These are phyloP conservation scores for Calophaca sinica DNA, from an alignment of 306 rosid species.

Conservation along the genomic window DNA sequence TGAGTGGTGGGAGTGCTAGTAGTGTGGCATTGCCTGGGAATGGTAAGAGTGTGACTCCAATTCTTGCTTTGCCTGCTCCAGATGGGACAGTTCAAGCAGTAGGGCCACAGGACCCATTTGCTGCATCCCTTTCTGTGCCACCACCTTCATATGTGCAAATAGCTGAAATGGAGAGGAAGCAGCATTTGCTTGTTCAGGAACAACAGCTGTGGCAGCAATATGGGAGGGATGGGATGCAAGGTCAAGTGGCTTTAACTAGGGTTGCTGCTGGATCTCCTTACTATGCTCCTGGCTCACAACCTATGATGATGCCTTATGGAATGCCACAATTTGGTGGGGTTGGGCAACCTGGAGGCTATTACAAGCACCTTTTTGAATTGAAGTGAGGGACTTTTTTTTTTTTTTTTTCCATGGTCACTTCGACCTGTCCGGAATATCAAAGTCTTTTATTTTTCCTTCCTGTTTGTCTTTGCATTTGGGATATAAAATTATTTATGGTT, in stretches of 20 bases:
- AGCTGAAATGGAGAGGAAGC: conserved; percentile 90
- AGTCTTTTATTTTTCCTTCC: background rate
- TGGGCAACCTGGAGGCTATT: conserved; percentile 71
- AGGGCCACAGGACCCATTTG: conserved; percentile 83
- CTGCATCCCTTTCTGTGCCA: conserved; percentile 77
- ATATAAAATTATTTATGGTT: background rate
- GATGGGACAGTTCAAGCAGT: conserved; percentile 70
- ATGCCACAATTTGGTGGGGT: conserved; percentile 61
- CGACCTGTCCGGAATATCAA: background rate
- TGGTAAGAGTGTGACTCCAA: conserved; percentile 54
- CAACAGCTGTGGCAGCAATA: conserved; percentile 76
- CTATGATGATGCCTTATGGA: conserved; percentile 52
- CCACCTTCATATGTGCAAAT: conserved; percentile 91
- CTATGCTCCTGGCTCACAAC: too few species aligned
- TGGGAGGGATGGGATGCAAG: conserved; percentile 23
- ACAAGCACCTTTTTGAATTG: conserved; percentile 57
- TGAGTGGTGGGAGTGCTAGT: conserved; percentile 80
- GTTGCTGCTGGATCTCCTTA: conserved; percentile 42
- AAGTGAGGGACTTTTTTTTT: conserved; percentile 12
- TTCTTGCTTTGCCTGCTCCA: conserved; percentile 88
- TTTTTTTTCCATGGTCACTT: background rate
- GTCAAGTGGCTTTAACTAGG: conserved; percentile 39
- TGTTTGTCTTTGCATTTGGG: background rate
- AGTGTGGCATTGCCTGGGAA: conserved; percentile 69
- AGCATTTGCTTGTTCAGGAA: conserved; percentile 70